phyloP scores from a whole-genome alignment of 495 filamentous ascomycete species.

The Xylaria flabelliformis region DNA sequence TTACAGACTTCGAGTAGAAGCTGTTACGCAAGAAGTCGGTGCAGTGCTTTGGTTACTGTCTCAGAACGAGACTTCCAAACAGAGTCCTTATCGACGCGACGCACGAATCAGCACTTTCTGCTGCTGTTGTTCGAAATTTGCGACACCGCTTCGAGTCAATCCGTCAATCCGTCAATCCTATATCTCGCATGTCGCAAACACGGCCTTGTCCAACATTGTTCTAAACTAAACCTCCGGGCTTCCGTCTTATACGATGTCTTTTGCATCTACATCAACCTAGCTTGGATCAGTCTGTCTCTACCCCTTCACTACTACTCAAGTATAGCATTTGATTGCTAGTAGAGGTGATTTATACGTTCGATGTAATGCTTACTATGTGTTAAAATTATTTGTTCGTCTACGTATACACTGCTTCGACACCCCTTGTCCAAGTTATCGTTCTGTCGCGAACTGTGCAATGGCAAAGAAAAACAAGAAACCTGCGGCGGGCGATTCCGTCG shows the following conservation, averaged over 20 bases:
- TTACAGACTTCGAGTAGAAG: not conserved
- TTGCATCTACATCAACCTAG: not conserved
- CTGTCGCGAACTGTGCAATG: conserved; percentile 37
- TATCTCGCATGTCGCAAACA: not conserved
- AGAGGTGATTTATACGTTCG: not conserved
- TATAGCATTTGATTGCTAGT: not conserved
- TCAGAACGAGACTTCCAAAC: not conserved
- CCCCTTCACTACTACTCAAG: not conserved
- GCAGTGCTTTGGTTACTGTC: not conserved
- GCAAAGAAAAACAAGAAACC: conserved; percentile 56
- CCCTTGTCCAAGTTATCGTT: not conserved
- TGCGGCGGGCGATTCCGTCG: conserved; percentile 35
- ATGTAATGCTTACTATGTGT: not conserved
- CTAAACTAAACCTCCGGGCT: not conserved
- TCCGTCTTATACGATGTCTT: conserved; percentile 3
- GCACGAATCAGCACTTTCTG: conserved; percentile 8
- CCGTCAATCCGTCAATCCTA: not conserved
- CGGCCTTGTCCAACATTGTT: too few species aligned
- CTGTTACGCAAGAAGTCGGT: conserved; percentile 5
- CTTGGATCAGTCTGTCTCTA: not conserved
- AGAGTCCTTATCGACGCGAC: too few species aligned
- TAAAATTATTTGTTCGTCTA: not conserved
- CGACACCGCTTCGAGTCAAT: conserved; percentile 6
- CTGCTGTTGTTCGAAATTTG: not conserved
- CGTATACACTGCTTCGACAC: not conserved